These are phyloP conservation scores for Phytophthora citrophthora DNA, from an alignment of 352 stramenopile species.

Conservation along the genomic window DNA sequence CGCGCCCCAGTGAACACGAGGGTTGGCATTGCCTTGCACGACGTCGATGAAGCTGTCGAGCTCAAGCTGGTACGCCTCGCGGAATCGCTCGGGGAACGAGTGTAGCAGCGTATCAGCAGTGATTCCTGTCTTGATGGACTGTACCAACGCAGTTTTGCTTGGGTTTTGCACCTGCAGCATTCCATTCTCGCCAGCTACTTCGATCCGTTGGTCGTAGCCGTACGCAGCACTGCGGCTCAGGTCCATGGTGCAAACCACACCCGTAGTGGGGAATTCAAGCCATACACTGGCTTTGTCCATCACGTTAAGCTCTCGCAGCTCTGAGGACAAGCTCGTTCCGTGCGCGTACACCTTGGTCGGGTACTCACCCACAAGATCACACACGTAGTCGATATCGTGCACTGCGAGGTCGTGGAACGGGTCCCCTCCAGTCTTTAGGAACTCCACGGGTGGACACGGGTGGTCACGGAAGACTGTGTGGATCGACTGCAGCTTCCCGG, in stretches of 20 bases:
- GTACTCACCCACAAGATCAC: conserved; percentile 77
- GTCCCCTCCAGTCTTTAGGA: conserved; percentile 87
- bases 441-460: conserved; percentile 87
- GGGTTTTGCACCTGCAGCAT: conserved; percentile 84
- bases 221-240: conserved; percentile 87
- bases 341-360: conserved; percentile 83
- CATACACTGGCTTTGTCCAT: conserved; percentile 89
- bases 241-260: conserved; percentile 90
- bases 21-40: conserved; percentile 42
- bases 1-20: conserved; percentile 70
- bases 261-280: conserved; percentile 68
- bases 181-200: conserved; percentile 82
- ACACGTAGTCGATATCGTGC: conserved; percentile 94
- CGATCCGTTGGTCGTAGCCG: conserved; percentile 94
- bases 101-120: conserved; percentile 64
- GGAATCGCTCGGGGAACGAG: conserved; percentile 92
- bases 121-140: conserved; percentile 59
- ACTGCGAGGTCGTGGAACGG: conserved; percentile 92
- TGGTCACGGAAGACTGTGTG: conserved; percentile 92
- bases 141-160: conserved; percentile 62
- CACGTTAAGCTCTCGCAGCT: conserved; percentile 68
- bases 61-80: conserved; percentile 84
- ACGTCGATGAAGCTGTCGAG: conserved; percentile 85
- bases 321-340: conserved; percentile 74
- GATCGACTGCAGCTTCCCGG: conserved; percentile 80